A percentile compares a stretch with the other conserved stretches of the same genome.
phyloP scores from a whole-genome alignment of 2,329 filamentous ascomycete species.

The Cladobotryum protrusum region DNA sequence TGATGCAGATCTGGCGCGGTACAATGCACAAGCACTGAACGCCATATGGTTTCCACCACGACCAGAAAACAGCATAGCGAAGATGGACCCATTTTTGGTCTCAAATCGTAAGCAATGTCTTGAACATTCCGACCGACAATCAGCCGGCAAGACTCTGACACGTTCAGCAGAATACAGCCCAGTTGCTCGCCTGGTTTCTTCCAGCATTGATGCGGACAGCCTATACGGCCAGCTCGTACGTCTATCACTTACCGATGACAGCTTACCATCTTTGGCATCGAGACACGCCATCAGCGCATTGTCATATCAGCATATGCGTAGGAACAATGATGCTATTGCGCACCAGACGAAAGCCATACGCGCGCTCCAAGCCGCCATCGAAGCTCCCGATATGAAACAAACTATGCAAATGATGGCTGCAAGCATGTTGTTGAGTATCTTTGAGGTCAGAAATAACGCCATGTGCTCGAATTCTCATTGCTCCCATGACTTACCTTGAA shows the following conservation, averaged over 20 bases:
- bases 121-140: neutral
- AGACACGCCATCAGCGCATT: slow-evolving; percentile 7
- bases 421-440: slow-evolving; percentile 8
- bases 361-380: slow-evolving; percentile 8
- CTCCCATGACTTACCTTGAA: neutral
- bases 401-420: slow-evolving; percentile 9
- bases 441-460: slow-evolving; percentile 1
- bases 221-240: slow-evolving; percentile 6
- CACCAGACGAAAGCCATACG: slow-evolving; percentile 7
- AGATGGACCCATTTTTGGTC: slow-evolving; percentile 4
- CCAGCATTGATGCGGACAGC: slow-evolving; percentile 1
- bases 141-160: neutral
- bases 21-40: neutral
- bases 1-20: neutral
- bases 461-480: neutral
- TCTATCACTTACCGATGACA: slow-evolving; percentile 6
- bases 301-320: slow-evolving; percentile 6
- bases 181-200: slow-evolving; percentile 4
- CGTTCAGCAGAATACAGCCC: neutral
- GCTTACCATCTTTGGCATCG: slow-evolving; percentile 5
- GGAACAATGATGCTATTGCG: slow-evolving; percentile 3
- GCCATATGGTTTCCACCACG: slow-evolving; percentile 1
- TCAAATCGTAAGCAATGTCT: slow-evolving; percentile 1
- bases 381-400: neutral
- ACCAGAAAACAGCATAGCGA: slow-evolving; percentile 1